Evolutionary conservation across 2,329 filamentous ascomycete genomes (phyloP), one percentile per base, ranked within the genome.

Genomic region (Pseudocercospora eumusae): DNA sequence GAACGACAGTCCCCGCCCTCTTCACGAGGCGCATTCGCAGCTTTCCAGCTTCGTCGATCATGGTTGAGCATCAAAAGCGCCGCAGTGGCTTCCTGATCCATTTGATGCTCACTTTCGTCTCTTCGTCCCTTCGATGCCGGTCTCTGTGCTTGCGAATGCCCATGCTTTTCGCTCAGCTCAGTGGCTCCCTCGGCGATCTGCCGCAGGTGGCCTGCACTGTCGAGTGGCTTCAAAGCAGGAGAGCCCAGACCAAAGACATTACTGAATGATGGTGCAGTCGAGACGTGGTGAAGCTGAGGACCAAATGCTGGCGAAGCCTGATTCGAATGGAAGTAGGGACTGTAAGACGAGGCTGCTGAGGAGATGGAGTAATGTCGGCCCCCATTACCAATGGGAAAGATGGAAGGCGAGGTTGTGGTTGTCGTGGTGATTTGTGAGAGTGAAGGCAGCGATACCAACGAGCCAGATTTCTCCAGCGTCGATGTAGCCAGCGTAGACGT

Each of bases 61-160:
- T 83, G 86, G 68, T 93, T 96, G 62, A 97, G 80, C 92, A 96
- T 96, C 74, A 96, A 77, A 68, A 96, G 75, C 2, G 92, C 93
- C 11, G 91, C 88, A 7, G 92, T 95, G 0, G 92, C 93, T 74
- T 95, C 91, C 64, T 92, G 88, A 47, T 82, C 80, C 28, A 79
- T 74, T 69, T 78, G 69, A 52, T 74, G 64, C 49, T 74, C 71
- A 36, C 20, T 54, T 11, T 54, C 52, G 6, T 54, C 52, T 21
- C 64, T 72, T 20, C 69, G 63, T 4, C 59, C 61, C 25, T 68
- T 66, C 25, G 55, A 28, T 9, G 61, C 56, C 44, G 28, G 58
- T 23, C 66, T 66, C n/a, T 64, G 66, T 54, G 52, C 28, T 25
- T 33, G 52, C n/a, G 52, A 36, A 21, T 36, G 52, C 7, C 15